Evolutionary conservation across 1,284 basidiomycete genomes (phyloP), one percentile per base, ranked within the genome.

Genomic region (Rhodotorula mucilaginosa): DNA sequence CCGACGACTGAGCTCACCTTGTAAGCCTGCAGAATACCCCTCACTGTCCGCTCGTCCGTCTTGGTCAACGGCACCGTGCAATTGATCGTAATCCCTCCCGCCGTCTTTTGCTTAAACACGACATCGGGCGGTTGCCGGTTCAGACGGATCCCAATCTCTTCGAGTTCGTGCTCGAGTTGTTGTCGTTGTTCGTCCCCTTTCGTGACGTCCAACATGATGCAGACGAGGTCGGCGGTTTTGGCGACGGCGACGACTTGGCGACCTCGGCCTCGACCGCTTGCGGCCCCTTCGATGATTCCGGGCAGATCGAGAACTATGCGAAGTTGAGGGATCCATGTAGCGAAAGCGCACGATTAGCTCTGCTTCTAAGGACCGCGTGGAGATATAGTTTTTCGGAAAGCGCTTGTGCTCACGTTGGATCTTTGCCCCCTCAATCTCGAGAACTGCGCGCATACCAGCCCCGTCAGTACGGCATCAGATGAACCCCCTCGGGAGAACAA

Each of bases 241-340:
- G 81, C 81, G 1, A 81, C 82, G 23, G 81, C 79, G 23, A 99
- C 93, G 44, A 99, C 96, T 82, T 99, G 96, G 75, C 96, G 88
- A 61, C 96, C 96, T 79, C 96, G 87, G 49, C 96, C 96, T 76
- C 93, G 87, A 75, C 93, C 91, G 83, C 93, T 90, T 76, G 91
- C 91, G 12, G 96, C 95, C 58, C 95, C 96, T 82, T 98, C 95
- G 31, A 98, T 93, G 79, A 99, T 99, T 82, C 96, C 96, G 3
- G 96, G 96, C 68, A 99, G 83, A 87, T 99, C 96, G 44, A 97
- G 87, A 60, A 99, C 74, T 76, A 26, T 19, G 1, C 19, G 26
- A 29, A 34, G 34, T 34, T 34, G 34, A 34, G 34, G 34, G 34
- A 34, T 34, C 4, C 34, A 34, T 7, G 34, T 34, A 34, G 34